phyloP scores from a whole-genome alignment of 441 rosid species.

The Gossypium davidsonii region DNA sequence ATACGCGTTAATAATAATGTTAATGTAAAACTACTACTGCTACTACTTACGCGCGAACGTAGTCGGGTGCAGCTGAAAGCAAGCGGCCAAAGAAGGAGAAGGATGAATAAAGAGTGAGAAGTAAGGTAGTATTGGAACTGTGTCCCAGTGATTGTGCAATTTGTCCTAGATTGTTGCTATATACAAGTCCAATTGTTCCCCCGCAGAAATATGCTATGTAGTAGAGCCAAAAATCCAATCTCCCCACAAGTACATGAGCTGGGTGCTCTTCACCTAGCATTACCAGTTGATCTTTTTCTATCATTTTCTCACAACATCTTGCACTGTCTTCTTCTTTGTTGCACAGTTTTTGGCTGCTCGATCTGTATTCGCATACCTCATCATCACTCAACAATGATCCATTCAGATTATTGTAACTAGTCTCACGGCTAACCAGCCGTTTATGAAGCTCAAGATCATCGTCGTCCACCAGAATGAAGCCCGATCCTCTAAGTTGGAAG shows the following conservation, averaged over 20 bases:
- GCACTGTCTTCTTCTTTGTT: constrained; percentile 20
- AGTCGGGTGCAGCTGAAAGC: constrained; percentile 84
- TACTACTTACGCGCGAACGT: constrained; percentile 59
- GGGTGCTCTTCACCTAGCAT: constrained; percentile 78
- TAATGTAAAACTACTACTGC: neutral
- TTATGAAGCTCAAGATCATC: constrained; percentile 85
- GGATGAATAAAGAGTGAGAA: constrained; percentile 82
- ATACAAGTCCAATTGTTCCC: constrained; percentile 90
- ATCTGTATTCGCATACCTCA: constrained; percentile 18
- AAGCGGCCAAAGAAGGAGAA: constrained; percentile 93
- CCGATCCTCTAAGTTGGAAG: constrained; percentile 48
- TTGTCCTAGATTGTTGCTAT: constrained; percentile 91
- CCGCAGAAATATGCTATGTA: constrained; percentile 80
- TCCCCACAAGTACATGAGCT: constrained; percentile 42
- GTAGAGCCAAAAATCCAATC: constrained; percentile 87
- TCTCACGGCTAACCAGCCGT: constrained; percentile 44
- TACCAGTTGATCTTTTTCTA: constrained; percentile 47
- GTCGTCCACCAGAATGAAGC: constrained; percentile 68
- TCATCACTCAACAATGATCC: constrained; percentile 18
- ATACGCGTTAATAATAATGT: neutral
- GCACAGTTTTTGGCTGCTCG: constrained; percentile 27
- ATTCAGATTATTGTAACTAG: constrained; percentile 27
- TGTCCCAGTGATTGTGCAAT: constrained; percentile 80
- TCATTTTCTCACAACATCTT: constrained; percentile 44
- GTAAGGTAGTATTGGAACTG: constrained; percentile 43